Percentiles rank a stretch among this genome's conserved stretches.
These are phyloP conservation scores for Paramyrothecium roridum DNA, from an alignment of 2,329 filamentous ascomycete species.

Conservation along the genomic window DNA sequence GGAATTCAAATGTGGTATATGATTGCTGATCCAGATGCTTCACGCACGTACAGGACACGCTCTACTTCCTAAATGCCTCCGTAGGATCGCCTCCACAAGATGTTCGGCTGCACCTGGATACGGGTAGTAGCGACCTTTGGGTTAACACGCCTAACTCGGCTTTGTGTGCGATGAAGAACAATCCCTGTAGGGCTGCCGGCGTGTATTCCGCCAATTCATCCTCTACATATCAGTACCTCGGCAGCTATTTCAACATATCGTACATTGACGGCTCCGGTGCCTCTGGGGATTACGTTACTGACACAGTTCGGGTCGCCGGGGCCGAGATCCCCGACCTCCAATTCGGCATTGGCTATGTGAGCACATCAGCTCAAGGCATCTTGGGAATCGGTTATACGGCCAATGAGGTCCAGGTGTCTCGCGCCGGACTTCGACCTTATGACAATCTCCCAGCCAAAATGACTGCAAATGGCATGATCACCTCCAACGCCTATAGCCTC, in stretches of 20 bases:
- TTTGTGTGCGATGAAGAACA: constrained; percentile 48
- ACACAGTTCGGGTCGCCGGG: constrained; percentile 62
- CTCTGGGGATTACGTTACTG: constrained; percentile 74
- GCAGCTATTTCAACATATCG: constrained; percentile 78
- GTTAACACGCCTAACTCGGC: constrained; percentile 63
- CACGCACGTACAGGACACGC: constrained; percentile 42
- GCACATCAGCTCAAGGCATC: constrained; percentile 65
- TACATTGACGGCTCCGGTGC: constrained; percentile 82
- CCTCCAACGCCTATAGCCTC: constrained; percentile 68
- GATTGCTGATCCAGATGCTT: background rate
- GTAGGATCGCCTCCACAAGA: constrained; percentile 59
- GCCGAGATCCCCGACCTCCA: constrained; percentile 55
- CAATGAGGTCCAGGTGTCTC: constrained; percentile 73
- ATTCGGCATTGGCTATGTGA: constrained; percentile 70
- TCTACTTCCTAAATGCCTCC: constrained; percentile 63
- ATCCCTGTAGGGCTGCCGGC: constrained; percentile 59
- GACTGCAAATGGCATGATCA: constrained; percentile 56
- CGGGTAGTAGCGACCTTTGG: constrained; percentile 68
- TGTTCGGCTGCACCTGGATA: constrained; percentile 61
- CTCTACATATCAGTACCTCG: constrained; percentile 72
- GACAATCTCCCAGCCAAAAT: constrained; percentile 67
- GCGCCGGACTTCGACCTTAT: constrained; percentile 53
- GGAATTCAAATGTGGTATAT: background rate
- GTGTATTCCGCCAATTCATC: constrained; percentile 69
- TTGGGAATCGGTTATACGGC: constrained; percentile 78